phyloP scores from a whole-genome alignment of 192 early-diverging fungal species.

The Coemansia sp. region DNA sequence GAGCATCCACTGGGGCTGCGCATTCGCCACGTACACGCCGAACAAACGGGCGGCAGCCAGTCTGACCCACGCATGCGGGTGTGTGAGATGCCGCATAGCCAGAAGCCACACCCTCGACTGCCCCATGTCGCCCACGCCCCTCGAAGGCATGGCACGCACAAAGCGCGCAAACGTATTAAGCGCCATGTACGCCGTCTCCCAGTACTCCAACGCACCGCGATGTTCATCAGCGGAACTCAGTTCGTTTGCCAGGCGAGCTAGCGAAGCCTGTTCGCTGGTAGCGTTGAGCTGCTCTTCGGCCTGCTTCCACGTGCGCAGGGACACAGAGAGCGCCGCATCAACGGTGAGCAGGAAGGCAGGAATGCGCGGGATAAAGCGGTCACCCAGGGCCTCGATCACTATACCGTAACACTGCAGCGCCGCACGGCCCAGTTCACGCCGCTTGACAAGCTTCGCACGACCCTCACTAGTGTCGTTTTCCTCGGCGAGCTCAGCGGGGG shows the following conservation, averaged over 20 bases:
- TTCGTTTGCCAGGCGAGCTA: constrained; percentile 55
- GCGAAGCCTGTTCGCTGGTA: constrained; percentile 20
- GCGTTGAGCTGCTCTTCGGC: constrained; percentile 40
- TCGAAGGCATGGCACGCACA: constrained; percentile 55
- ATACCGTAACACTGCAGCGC: constrained; percentile 85
- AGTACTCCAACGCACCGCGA: constrained; percentile 58
- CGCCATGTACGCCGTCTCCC: constrained; percentile 86
- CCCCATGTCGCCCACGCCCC: constrained; percentile 50
- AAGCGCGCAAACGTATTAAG: constrained; percentile 75
- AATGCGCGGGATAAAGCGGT: constrained; percentile 55
- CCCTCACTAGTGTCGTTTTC: constrained; percentile 7
- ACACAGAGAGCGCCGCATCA: constrained; percentile 50
- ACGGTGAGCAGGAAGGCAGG: constrained; percentile 55
- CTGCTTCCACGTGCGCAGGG: constrained; percentile 45
- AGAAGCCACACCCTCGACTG: constrained; percentile 65
- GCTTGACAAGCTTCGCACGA: constrained; percentile 16
- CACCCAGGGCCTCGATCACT: constrained; percentile 73
- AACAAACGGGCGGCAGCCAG: constrained; percentile 65
- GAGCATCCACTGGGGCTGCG: constrained; percentile 58
- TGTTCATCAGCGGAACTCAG: constrained; percentile 27
- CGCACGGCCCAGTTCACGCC: constrained; percentile 68
- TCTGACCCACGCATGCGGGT: constrained; percentile 93
- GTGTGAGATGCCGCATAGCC: constrained; percentile 64
- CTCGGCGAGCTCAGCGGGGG: background rate
- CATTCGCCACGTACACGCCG: constrained; percentile 72